phyloP scores from a whole-genome alignment of 345 rosid genomes.

The Geranium brycei region DNA sequence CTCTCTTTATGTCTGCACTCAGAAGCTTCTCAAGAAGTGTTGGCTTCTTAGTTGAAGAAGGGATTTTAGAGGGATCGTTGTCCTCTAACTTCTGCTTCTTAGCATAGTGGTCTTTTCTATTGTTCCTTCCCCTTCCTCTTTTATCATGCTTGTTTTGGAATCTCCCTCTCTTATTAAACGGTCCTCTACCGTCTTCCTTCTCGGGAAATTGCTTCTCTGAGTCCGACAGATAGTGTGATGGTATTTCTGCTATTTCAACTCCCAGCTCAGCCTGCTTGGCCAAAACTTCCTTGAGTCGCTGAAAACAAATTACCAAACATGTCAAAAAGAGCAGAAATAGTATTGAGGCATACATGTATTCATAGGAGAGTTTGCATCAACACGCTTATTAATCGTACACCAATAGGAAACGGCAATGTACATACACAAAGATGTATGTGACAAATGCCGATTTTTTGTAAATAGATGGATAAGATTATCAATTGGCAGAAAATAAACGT shows the following conservation, averaged over 20 bases:
- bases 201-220: constrained; percentile 23
- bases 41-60: constrained; percentile 30
- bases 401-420: no score
- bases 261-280: constrained; percentile 88
- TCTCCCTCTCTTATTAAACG: constrained; percentile 22
- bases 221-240: constrained; percentile 49
- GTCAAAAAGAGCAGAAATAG: not conserved
- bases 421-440: no score
- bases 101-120: constrained; percentile 18
- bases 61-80: constrained; percentile 15
- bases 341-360: not conserved
- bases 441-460: no score
- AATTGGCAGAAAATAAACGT: no score
- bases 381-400: no score
- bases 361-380: not conserved
- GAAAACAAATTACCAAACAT: constrained; percentile 10
- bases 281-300: constrained; percentile 85
- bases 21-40: constrained; percentile 79
- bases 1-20: constrained; percentile 52
- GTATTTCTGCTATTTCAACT: constrained; percentile 86
- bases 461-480: no score
- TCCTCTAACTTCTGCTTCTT: constrained; percentile 19
- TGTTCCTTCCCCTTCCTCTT: constrained; percentile 38
- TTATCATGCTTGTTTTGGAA: constrained; percentile 28
- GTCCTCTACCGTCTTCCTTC: constrained; percentile 19